Evolutionary conservation across 129 eudicot species (phyloP).

Genomic region (Gnaphalium uliginosum): DNA sequence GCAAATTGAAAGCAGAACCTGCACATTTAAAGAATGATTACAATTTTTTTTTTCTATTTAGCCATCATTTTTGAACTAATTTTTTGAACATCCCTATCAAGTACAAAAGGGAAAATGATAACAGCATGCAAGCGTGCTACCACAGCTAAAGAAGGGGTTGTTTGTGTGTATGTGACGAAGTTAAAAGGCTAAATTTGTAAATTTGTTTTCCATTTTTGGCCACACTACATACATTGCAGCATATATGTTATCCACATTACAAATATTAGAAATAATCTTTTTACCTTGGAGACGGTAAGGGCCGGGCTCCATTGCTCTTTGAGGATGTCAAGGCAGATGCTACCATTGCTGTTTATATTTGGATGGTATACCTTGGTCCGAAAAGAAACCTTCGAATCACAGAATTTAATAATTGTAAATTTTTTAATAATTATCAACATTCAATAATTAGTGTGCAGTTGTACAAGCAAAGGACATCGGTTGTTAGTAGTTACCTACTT

Average conservation of each 20-base stretch:
- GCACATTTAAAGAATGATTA: background rate
- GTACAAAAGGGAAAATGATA: too few species aligned
- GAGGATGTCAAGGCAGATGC: conserved; percentile 10
- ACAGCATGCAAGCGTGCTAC: too few species aligned
- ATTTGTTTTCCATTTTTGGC: too few species aligned
- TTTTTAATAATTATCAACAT: background rate
- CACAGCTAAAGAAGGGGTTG: too few species aligned
- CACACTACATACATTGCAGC: too few species aligned
- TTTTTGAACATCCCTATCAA: too few species aligned
- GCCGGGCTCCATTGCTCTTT: conserved; percentile 8
- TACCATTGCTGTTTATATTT: conserved; percentile 4
- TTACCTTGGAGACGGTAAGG: conserved; percentile 9
- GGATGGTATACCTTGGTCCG: conserved; percentile 3
- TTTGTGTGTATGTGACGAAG: too few species aligned
- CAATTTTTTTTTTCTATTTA: background rate
- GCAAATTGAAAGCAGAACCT: background rate
- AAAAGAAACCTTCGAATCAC: background rate
- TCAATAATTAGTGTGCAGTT: background rate
- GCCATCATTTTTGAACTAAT: too few species aligned
- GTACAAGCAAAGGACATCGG: background rate
- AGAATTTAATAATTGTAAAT: background rate
- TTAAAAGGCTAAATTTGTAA: too few species aligned
- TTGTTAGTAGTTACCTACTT: too few species aligned
- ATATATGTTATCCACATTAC: too few species aligned
- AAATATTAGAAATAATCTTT: background rate